Base-by-base conservation (phyloP, 352 stramenopile genomes). In the Globisporangium middletonii region DNA sequence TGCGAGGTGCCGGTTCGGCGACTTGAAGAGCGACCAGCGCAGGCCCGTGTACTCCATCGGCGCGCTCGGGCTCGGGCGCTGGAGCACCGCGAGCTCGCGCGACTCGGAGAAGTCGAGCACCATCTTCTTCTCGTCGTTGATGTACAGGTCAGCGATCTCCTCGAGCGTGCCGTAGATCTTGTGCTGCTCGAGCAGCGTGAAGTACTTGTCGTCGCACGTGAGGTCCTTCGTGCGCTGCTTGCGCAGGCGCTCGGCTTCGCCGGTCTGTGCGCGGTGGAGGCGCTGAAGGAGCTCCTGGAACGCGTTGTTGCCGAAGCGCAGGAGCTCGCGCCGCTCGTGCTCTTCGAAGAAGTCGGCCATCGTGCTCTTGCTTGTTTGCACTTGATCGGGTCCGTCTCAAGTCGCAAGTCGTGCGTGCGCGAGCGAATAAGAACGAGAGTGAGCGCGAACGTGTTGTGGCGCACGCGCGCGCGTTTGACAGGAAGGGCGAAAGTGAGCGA, bases 71-170 rank as follows among this genome's bases (percentile, higher is more conserved):
- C 56, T 83, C 27, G 69, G 59, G 47, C 66, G 59, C 19, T 82
- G 71, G 9, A 92, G 69, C 60, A 79, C 60, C 12, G 72, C 65
- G 30, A 86, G 64, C 28, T 86, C 71, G 44, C 71, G 61, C 15
- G 80, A 86, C 60, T 84, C 74, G 48, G 80, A 85, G 57, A 88
- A 90, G 56, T 90, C 80, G 18, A 90, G 68, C 63, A 87, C 76
- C 65, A 89, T 75, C 59, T 85, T 78, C 60, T 80, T 83, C 16
- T 80, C 66, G 28, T 77, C 66, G 59, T 73, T 79, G 46, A 88
- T 50, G 55, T 85, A 90, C 50, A 90, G 45, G 16, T 88, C 74
- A 3, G 76, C 78, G 54, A 88, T 74, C 52, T 84, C 72, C 19
- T 87, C 77, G n/a, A 90, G 75, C 37, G 76, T 75, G 0, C 63